Evolutionary conservation across 345 rosid genomes (phyloP).

Genomic region (Rhodamnia rubescens): DNA sequence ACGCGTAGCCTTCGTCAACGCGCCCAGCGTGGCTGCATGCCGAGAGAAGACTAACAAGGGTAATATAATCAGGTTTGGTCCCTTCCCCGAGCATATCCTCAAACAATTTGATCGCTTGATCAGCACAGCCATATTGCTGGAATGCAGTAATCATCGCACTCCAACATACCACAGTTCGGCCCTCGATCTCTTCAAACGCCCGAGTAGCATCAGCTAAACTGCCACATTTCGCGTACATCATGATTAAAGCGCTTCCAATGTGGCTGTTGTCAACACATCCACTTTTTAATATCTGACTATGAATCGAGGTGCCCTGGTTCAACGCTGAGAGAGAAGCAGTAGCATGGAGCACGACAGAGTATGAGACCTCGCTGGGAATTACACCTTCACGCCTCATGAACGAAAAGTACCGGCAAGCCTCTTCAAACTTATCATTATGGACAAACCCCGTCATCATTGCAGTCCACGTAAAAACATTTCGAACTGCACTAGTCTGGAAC

Average conservation of each 20-base stretch:
- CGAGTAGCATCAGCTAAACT: slow-evolving; percentile 12
- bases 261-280: slow-evolving; percentile 11
- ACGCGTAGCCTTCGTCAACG: slow-evolving; percentile 21
- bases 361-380: slow-evolving; percentile 27
- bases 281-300: slow-evolving; percentile 22
- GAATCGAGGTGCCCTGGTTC: slow-evolving; percentile 20
- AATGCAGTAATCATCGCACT: slow-evolving; percentile 29
- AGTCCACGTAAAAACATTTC: slow-evolving; percentile 20
- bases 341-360: slow-evolving; percentile 24
- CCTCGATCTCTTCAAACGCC: slow-evolving; percentile 20
- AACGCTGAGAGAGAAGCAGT: slow-evolving; percentile 21
- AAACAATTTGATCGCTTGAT: slow-evolving; percentile 17
- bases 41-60: slow-evolving; percentile 26
- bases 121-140: slow-evolving; percentile 31
- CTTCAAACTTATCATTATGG: slow-evolving; percentile 13
- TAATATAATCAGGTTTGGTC: slow-evolving; percentile 21
- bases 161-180: slow-evolving; percentile 26
- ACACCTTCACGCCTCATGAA: slow-evolving; percentile 21
- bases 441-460: slow-evolving; percentile 27
- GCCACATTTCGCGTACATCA: slow-evolving; percentile 38
- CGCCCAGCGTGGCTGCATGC: slow-evolving; percentile 29
- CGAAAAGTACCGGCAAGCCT: slow-evolving; percentile 17
- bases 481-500: slow-evolving; percentile 4
- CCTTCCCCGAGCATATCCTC: slow-evolving; percentile 23
- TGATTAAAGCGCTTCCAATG: slow-evolving; percentile 23